These are phyloP conservation scores for Gastrolobium bilobum DNA, from an alignment of 306 rosid species.

Conservation along the genomic window DNA sequence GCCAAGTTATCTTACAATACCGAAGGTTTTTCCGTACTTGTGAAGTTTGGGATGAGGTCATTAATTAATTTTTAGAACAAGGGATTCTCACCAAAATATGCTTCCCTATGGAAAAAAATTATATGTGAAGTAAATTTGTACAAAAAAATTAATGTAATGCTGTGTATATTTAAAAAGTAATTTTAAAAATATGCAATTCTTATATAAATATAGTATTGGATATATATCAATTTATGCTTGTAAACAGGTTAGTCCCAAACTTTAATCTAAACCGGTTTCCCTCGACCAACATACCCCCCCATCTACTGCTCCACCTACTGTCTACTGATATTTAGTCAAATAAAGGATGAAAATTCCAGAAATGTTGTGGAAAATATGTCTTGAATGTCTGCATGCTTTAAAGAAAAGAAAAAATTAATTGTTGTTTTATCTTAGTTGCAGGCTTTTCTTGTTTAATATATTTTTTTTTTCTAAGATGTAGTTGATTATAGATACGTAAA, in stretches of 20 bases:
- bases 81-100: conserved; percentile 24
- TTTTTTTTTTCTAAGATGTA: neutral
- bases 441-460: too few relatives aligned
- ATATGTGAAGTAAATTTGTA: neutral
- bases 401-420: conserved; percentile 10
- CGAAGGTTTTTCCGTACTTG: too few relatives aligned
- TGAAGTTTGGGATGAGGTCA: neutral
- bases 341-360: neutral
- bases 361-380: conserved; percentile 34
- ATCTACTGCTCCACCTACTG: conserved; percentile 5
- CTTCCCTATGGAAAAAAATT: neutral
- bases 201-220: neutral
- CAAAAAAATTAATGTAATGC: neutral
- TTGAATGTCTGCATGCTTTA: conserved; percentile 44
- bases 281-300: conserved; percentile 34
- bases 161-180: neutral
- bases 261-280: neutral
- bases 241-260: neutral
- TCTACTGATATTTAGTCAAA: neutral
- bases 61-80: conserved; percentile 14
- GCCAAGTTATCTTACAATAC: too few relatives aligned
- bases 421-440: neutral
- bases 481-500: neutral
- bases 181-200: neutral
- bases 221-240: neutral